Base-by-base conservation (phyloP, 1,284 basidiomycete genomes). In the Tilletiopsis washingtonensis region DNA sequence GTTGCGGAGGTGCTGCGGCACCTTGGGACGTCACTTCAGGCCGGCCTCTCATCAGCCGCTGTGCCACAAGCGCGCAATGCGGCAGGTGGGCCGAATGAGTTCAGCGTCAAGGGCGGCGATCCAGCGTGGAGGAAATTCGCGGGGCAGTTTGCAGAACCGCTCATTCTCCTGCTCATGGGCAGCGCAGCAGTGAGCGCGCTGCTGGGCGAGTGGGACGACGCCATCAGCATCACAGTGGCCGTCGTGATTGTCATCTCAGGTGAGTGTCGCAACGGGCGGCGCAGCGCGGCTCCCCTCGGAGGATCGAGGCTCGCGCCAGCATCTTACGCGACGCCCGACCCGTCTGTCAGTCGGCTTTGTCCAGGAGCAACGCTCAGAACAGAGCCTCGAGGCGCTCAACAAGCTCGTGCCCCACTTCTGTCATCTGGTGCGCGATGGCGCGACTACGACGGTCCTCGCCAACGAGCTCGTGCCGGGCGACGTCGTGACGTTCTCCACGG, bases 341-440 rank as follows among this genome's bases (percentile, higher is more conserved):
- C 32, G 19, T 25, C 20, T 19, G n/a, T 57, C 65, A 90, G 91
- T 97, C 54, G 93, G 89, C 1, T 96, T 96, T 67, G 83, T 96
- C 32, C 91, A 97, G 74, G 91, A 97, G 76, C 84, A 86, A 58
- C 80, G 91, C 37, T 96, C 91, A 0, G 93, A 97, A 75, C 86
- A 96, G 76, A 89, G 86, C 49, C 78, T 97, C 23, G 89, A 94
- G 74, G 90, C 93, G 0, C 79, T 97, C 25, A 94, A 91, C 77
- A 94, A 93, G 75, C 85, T 94, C 36, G 91, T 94, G 11, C 91
- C 91, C 0, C 91, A 96, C 70, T 89, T 91, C 74, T 94, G 89
- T 71, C 88, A 94, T 71, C 82, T 96, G 49, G 78, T 88, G 43
- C 84, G 91, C 81, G 85, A 68, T 25, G 79, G 62, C 21, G 24